Base-by-base conservation (phyloP, 2,329 filamentous ascomycete species). In the Orbilia quercus region DNA sequence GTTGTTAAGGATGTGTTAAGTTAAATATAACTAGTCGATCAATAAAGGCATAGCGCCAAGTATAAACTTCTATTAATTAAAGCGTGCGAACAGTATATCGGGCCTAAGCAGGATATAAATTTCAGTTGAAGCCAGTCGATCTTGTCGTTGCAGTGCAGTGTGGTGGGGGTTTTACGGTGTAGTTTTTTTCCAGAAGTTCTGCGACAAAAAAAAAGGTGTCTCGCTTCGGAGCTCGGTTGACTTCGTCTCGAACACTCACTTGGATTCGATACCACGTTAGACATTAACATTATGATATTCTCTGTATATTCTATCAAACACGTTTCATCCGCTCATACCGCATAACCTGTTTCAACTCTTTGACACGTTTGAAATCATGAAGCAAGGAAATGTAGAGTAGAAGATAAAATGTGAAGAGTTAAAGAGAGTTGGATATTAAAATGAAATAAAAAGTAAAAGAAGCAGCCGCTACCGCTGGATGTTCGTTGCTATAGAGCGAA, bases 131-230 rank as follows among this genome's bases (percentile, higher is more conserved):
- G 28, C n/a, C n/a, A n/a, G 9, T 31, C 9, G 28, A 31, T 5
- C 5, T 31, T 31, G 28, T 31, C 28, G 28, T 31, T 31, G 28
- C n/a, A n/a, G n/a, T n/a, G 28, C 5, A 31, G 28, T 9, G 5
- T 40, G 36, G 36, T 40, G 36, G 31, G 31, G 31, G 6, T 6
- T 34, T 34, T 34, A 34, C 12, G 31, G 31, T 34, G 31, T 34
- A 12, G 31, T 34, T 40, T 16, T 40, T 12, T 40, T 40, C 4
- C 14, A 12, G 20, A 45, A 23, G n/a, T 18, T 45, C 16, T 51
- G 47, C 47, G 23, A 51, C 47, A 31, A 51, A 34, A 31, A 51
- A 51, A 51, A 51, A 47, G 7, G 42, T 45, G 18, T n/a, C 7
- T 51, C n/a, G 22, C 5, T 16, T 51, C 47, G 47, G 47, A 51